Evolutionary conservation across 225 moss, liverwort and hornwort genomes (phyloP), one percentile per base, ranked within the genome.

Genomic region (Sphagnum tenellum): DNA sequence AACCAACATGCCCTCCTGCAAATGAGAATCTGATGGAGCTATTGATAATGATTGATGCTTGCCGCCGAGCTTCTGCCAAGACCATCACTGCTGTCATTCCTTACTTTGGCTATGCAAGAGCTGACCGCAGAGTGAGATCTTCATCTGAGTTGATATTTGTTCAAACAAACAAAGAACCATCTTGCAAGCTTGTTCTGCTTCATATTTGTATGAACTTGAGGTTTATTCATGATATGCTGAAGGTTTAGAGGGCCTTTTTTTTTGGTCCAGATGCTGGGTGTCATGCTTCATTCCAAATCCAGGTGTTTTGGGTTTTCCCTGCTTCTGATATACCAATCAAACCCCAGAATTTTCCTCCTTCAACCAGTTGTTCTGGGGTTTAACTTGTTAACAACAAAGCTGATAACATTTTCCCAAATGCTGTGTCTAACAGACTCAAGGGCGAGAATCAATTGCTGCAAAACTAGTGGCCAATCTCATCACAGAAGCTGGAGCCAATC

Each of bases 1-100:
- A 87, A 68, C 86, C 86, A 9, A 87, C 86, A n/a, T 82, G 82
- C 51, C 86, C 86, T 56, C 80, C 86, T 50, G 86, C 86, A 61
- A 87, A 87, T 10, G 86, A 87, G 49, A 87, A 87, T 72, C 77
- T 87, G 14, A 82, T 87, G 86, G 86, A 87, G 80, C 71, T 87
- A 57, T 77, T 87, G 12, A 75, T 87, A 9, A 87, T 86, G 86
- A 87, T 87, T 55, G 86, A 87, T 56, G 86, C 86, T 11, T 87
- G 86, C 64, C 86, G 79, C 44, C 82, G 86, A 3, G 86, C 86
- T 52, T 87, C 86, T 48, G 82, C 86, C 7, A 87, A 80, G 65
- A 87, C 81, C 50, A 87, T 87, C 60, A 87, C 86, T 44, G 86
- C 86, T 13, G 86, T 87, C 48, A 87, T 87, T 46, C 86, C 86